Base-by-base conservation (phyloP, 2,329 filamentous ascomycete genomes). In the Onygenales sp. region DNA sequence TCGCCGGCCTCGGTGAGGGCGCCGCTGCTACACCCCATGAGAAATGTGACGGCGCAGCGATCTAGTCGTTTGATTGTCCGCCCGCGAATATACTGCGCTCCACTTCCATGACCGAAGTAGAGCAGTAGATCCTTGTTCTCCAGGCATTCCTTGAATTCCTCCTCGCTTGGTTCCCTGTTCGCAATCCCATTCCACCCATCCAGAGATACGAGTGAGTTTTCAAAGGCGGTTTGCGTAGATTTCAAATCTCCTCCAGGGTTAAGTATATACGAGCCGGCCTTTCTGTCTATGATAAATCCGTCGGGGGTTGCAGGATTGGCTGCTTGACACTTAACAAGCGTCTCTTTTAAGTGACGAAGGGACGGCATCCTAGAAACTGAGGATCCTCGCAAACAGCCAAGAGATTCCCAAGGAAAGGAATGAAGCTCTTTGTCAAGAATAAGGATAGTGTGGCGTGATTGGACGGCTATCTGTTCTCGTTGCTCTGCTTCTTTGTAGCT, bases 21-120 rank as follows among this genome's bases (percentile, higher is more conserved):
- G 1, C 88, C 92, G 44, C 88, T 95, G 64, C 86, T 91, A 70
- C 93, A 98, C 42, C 93, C 93, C 85, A 98, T 95, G 13, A 98
- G 81, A 65, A 96, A 85, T 0, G 90, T 84, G 0, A 87, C 85
- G 1, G 90, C 87, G 70, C 89, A 95, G 55, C 80, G 83, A 11
- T 85, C 81, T 10, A 97, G 79, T 54, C 83, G 84, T 52, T 88
- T 86, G 59, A 98, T 83, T 1, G 88, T 88, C 60, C 88, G 83
- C 10, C 87, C 84, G 33, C 91, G 86, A 54, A 98, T 89, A 70
- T 95, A 98, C 70, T 98, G 93, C 32, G 88, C 88, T 21, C 92
- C 93, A 59, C 88, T 92, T 56, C 93, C 93, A 71, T 98, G 93
- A 1, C 93, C 93, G 69, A 98, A 97, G 74, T 98, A 98, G 9